These are phyloP conservation scores for Trichoderma aggressivum DNA, from an alignment of 2,329 filamentous ascomycete genomes.

Conservation along the genomic window DNA sequence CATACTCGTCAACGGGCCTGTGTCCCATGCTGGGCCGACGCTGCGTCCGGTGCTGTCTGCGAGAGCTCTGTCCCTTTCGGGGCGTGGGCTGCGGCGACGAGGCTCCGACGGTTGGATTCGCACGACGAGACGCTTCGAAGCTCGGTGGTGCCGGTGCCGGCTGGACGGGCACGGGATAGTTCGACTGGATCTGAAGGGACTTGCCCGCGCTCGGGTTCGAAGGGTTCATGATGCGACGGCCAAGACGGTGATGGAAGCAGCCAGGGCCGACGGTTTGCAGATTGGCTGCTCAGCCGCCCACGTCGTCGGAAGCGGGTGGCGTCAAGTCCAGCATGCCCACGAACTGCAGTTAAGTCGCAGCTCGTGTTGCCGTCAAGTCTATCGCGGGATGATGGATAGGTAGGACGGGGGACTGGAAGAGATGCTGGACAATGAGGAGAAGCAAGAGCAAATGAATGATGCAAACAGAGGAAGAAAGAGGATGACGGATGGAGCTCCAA, in stretches of 20 bases:
- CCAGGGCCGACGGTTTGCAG: background rate
- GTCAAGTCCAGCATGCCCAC: slow-evolving; percentile 17
- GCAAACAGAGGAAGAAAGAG: slow-evolving; percentile 16
- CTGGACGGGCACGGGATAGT: slow-evolving; percentile 40
- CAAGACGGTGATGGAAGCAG: background rate
- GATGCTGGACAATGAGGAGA: background rate
- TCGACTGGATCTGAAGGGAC: slow-evolving; percentile 46
- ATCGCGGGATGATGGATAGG: background rate
- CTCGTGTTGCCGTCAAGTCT: background rate
- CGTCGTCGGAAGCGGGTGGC: background rate
- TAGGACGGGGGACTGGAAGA: background rate
- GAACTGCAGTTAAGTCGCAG: slow-evolving; percentile 1
- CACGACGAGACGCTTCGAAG: slow-evolving; percentile 51
- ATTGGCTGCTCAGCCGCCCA: slow-evolving; percentile 10
- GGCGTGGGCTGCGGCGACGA: slow-evolving; percentile 43
- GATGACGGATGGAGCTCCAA: slow-evolving; percentile 21
- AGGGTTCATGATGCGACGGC: slow-evolving; percentile 32
- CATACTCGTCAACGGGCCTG: slow-evolving; percentile 65
- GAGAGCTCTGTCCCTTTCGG: slow-evolving; percentile 71
- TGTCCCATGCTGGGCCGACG: slow-evolving; percentile 58
- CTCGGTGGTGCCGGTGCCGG: slow-evolving; percentile 42
- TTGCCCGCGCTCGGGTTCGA: slow-evolving; percentile 44
- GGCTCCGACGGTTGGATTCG: slow-evolving; percentile 33
- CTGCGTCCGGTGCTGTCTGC: slow-evolving; percentile 81
- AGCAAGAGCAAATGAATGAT: background rate